Evolutionary conservation across 1,139 yeast species (phyloP), one percentile per base, ranked within the genome.

Genomic region (Neolecta irregularis): DNA sequence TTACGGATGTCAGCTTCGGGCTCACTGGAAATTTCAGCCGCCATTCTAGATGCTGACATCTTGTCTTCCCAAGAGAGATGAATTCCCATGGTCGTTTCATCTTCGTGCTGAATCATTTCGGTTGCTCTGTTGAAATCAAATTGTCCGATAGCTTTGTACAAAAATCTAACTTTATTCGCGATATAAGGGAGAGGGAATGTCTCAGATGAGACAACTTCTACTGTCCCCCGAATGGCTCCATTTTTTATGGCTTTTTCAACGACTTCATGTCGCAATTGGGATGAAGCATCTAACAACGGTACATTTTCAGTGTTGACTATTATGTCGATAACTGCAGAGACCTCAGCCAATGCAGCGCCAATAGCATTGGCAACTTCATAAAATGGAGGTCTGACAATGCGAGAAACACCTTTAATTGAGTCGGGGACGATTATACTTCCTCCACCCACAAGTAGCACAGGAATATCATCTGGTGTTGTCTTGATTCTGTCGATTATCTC

Each of bases 301-400:
- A 41, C 24, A 4, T 42, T 32, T 2, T 26, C 45, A 9, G 38
- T 37, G 1, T 46, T 35, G 32, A 52, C 51, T 5, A 53, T 43
- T 15, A 37, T 40, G 24, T 43, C 50, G 5, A 50, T 33, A 8
- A 44, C 43, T 1, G 55, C 52, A 21, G 63, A 55, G 13, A 62
- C 48, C 38, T 60, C 60, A 4, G 64, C 64, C 41, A 62, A 48
- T 5, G 66, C 66, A n/a, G 67, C 66, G 33, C 67, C 67, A 33
- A 62, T 60, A 7, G 67, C 67, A 48, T 62, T 62, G 5, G 65
- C 66, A 17, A 61, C 62, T 30, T 56, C 58, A 41, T 46, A 59
- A 41, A 41, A 61, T 22, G 58, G 56, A 1, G 66, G 65, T 31
- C 60, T 49, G 38, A 56, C 41, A 2, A 62, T 64, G 30, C 53